phyloP scores from a whole-genome alignment of 2,329 filamentous ascomycete species.

The Phaeoacremonium minimum region DNA sequence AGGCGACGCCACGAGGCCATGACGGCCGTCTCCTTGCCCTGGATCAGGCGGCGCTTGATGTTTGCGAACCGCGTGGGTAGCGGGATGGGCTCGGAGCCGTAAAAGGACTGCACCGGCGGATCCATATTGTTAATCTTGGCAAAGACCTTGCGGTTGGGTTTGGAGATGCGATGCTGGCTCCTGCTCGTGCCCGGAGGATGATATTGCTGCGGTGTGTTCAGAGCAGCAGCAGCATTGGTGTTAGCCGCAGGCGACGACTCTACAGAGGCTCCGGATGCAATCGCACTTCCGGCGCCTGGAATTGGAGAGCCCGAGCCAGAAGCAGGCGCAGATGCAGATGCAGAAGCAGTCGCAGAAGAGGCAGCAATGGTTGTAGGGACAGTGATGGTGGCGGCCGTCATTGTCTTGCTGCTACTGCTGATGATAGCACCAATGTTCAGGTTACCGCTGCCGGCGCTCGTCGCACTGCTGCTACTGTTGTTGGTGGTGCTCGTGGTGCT shows the following conservation, averaged over 20 bases:
- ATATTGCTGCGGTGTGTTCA: too few species aligned
- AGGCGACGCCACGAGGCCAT: conserved; percentile 52
- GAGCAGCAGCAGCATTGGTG: background rate
- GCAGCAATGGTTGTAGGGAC: background rate
- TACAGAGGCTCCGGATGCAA: background rate
- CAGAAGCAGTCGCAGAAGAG: background rate
- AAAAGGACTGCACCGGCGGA: conserved; percentile 50
- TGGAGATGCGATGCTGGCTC: conserved; percentile 7
- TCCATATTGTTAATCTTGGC: conserved; percentile 32
- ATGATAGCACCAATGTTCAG: too few species aligned
- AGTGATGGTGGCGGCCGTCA: background rate
- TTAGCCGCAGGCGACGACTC: background rate
- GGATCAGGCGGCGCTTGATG: conserved; percentile 50
- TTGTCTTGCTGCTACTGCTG: background rate
- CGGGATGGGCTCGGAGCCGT: conserved; percentile 53
- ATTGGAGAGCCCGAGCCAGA: too few species aligned
- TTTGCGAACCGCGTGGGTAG: conserved; percentile 53
- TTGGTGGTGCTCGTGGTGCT: background rate
- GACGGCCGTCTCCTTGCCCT: conserved; percentile 49
- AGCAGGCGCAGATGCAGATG: background rate
- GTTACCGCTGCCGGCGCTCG: background rate
- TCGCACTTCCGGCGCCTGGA: background rate
- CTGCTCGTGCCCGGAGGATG: background rate
- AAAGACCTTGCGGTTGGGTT: conserved; percentile 12
- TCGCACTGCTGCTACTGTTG: background rate